Evolutionary conservation across 2,329 filamentous ascomycete genomes (phyloP).

Genomic region (Septoria linicola): DNA sequence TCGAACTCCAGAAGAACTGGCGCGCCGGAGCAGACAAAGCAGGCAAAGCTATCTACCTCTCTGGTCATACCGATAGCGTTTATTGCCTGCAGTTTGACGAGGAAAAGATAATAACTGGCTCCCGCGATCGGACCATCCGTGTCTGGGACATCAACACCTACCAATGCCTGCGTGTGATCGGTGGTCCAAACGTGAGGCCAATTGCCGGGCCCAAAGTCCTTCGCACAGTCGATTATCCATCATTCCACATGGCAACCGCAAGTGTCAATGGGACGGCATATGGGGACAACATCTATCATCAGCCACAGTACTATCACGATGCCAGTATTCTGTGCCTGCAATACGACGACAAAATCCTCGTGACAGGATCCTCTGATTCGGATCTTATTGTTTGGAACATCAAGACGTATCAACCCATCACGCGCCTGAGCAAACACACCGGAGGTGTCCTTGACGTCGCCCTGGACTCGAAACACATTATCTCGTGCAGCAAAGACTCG

Average conservation of each 20-base stretch:
- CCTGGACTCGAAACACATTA: conserved; percentile 87
- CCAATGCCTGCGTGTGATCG: conserved; percentile 81
- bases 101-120: conserved; percentile 95
- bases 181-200: conserved; percentile 65
- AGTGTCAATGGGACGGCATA: conserved; percentile 50
- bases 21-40: conserved; percentile 60
- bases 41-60: conserved; percentile 81
- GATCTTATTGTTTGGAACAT: conserved; percentile 91
- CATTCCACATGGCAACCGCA: conserved; percentile 41
- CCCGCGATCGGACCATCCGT: conserved; percentile 89
- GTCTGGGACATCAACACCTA: conserved; percentile 94
- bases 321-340: conserved; percentile 93
- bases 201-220: conserved; percentile 44
- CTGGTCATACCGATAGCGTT: conserved; percentile 91
- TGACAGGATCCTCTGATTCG: conserved; percentile 90
- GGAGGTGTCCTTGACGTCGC: conserved; percentile 92
- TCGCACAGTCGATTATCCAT: conserved; percentile 44
- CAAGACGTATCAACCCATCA: conserved; percentile 75
- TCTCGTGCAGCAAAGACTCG: conserved; percentile 95
- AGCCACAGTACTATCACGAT: conserved; percentile 66
- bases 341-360: conserved; percentile 88
- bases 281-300: conserved; percentile 49
- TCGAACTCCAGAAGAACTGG: conserved; percentile 77
- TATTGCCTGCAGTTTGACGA: conserved; percentile 99
- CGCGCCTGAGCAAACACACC: conserved; percentile 72